A percentile compares a stretch with the other conserved stretches of the same genome.
Evolutionary conservation across 2,329 filamentous ascomycete genomes (phyloP).

Genomic region (Aspergillus tubingensis): DNA sequence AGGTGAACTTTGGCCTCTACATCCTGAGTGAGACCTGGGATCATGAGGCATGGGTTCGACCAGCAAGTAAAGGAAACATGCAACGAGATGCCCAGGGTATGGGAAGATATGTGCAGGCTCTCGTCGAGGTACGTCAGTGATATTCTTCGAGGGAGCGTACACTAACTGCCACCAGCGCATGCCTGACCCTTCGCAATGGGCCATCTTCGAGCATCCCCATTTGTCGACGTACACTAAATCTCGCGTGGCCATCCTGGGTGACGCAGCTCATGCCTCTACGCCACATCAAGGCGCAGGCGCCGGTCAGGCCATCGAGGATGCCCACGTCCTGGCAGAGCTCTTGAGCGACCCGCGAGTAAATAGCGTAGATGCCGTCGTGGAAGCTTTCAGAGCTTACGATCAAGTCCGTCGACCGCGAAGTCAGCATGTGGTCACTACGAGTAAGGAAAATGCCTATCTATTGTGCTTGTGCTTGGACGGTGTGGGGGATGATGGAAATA

Average conservation of each 20-base stretch:
- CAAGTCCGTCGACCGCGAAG: conserved; percentile 51
- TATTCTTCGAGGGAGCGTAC: fast-evolving
- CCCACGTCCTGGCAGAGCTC: conserved; percentile 45
- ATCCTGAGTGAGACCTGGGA: conserved; percentile 32
- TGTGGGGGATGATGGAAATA: conserved; percentile 29
- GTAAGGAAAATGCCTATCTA: conserved; percentile 45
- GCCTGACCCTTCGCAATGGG: conserved; percentile 34
- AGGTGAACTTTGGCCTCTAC: conserved; percentile 37
- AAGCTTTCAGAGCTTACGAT: conserved; percentile 57
- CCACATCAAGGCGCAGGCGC: conserved; percentile 44
- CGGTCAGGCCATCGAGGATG: conserved; percentile 43
- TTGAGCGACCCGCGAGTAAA: conserved; percentile 44
- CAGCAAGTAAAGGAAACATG: conserved; percentile 34
- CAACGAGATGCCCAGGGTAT: conserved; percentile 28
- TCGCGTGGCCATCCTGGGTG: conserved; percentile 36
- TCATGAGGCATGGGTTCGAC: conserved; percentile 32
- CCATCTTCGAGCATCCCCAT: conserved; percentile 37
- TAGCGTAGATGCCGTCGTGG: conserved; percentile 38
- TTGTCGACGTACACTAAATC: conserved; percentile 34
- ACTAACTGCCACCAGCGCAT: neutral
- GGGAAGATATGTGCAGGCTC: conserved; percentile 30
- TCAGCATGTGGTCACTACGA: conserved; percentile 55
- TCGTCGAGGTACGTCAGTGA: conserved; percentile 28
- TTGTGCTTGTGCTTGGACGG: conserved; percentile 30
- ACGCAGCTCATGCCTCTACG: conserved; percentile 43